Evolutionary conservation across 2,329 filamentous ascomycete genomes (phyloP), one percentile per base, ranked within the genome.

Genomic region (Epichloe glyceriae): DNA sequence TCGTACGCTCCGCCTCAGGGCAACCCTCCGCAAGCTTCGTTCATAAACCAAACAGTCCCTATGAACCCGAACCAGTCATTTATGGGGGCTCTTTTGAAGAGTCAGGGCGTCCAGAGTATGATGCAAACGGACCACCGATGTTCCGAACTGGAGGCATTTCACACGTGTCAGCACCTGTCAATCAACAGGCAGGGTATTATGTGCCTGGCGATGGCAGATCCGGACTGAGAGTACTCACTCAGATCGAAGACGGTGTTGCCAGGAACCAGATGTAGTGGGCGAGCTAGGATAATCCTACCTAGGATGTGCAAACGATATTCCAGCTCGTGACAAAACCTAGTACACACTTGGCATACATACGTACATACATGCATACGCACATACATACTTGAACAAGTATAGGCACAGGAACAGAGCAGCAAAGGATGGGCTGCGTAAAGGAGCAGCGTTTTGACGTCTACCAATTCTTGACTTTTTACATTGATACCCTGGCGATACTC

Each of bases 1-100:
- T 59, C 72, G 1, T 76, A 73, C 48, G 64, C 68, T 14, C 59
- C 67, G 6, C 69, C 74, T 49, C 67, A 68, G 20, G 54, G 63
- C 4, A 60, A 61, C 11, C 48, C 63, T 14, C 55, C 64, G 34
- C 56, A 62, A 34, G 50, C 63, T 1, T 55, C 65, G 1, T 69
- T 66, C 52, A 61, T 65, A 19, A 60, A 56, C 35, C 58, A 63
- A 2, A 49, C 54, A 1, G 66, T 70, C 10, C 55, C 63, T 15
- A 59, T 69, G 50, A 61, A 58, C 6, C 58, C 66, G 33, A 61
- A 54, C 7, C 65, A 65, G 50, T 50, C 62, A 1, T 70, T 68
- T 46, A 64, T 69, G 43, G 56, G 58, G 8, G 53, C 12, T 63
- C 64, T 2, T 70, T 69, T 46, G 68, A 70, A 15, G 58, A 61